phyloP scores from a whole-genome alignment of 1,284 basidiomycete genomes.

The Rhodotorula sp. region DNA sequence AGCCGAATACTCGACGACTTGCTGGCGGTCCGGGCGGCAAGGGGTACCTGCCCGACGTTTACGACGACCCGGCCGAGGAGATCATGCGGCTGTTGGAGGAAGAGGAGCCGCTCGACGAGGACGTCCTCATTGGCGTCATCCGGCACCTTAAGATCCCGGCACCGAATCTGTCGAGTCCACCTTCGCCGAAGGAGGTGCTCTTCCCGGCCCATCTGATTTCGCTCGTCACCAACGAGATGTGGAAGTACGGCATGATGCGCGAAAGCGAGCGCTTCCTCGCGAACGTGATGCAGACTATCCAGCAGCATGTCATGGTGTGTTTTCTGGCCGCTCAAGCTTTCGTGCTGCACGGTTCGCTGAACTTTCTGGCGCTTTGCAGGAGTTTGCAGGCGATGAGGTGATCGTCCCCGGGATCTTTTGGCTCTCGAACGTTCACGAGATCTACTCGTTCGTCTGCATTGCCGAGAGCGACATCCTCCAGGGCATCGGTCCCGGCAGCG shows the following conservation, averaged over 20 bases:
- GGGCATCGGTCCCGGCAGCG: constrained; percentile 87
- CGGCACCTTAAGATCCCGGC: constrained; percentile 89
- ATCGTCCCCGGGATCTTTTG: constrained; percentile 97
- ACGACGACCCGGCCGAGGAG: constrained; percentile 89
- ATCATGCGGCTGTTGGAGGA: constrained; percentile 93
- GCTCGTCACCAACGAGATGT: constrained; percentile 98
- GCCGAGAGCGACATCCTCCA: constrained; percentile 98
- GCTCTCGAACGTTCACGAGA: constrained; percentile 99
- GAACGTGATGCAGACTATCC: constrained; percentile 98
- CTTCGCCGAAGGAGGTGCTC: constrained; percentile 92
- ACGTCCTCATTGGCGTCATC: constrained; percentile 87
- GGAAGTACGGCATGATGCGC: constrained; percentile 96
- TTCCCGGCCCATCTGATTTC: constrained; percentile 99
- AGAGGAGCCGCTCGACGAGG: constrained; percentile 85
- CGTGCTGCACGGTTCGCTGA: background rate
- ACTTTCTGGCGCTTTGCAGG: constrained; percentile 40
- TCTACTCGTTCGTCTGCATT: constrained; percentile 97
- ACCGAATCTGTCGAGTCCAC: constrained; percentile 84
- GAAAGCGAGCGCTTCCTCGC: constrained; percentile 98
- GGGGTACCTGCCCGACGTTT: constrained; percentile 59
- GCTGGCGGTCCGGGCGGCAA: constrained; percentile 56
- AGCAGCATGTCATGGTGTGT: constrained; percentile 94
- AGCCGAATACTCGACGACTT: constrained; percentile 66
- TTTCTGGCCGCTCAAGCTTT: no score
- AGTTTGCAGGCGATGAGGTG: constrained; percentile 87